A percentile compares a stretch with the other conserved stretches of the same genome.
These are phyloP conservation scores for Cercospora sp. DNA, from an alignment of 2,329 filamentous ascomycete genomes.

Conservation along the genomic window DNA sequence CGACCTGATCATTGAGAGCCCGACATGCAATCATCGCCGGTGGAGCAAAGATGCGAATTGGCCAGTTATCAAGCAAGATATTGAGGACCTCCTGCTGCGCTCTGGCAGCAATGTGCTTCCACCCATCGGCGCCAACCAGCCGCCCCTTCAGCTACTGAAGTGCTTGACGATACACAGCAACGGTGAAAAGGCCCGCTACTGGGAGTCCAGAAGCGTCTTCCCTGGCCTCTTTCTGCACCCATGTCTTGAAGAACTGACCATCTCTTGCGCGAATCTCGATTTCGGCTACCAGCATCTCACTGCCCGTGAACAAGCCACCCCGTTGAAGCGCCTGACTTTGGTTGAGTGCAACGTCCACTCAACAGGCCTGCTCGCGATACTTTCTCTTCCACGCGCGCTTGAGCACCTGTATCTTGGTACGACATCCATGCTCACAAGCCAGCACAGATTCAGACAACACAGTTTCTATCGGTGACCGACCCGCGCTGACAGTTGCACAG, in stretches of 20 bases:
- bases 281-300: neutral
- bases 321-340: constrained; percentile 9
- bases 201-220: neutral
- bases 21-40: neutral
- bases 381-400: constrained; percentile 1
- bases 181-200: constrained; percentile 7
- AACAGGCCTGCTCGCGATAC: neutral
- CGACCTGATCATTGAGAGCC: constrained; percentile 7
- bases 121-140: neutral
- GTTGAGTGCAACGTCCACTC: constrained; percentile 12
- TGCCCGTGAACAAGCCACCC: neutral
- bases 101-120: neutral
- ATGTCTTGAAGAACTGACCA: constrained; percentile 10
- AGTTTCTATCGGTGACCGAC: neutral
- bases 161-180: constrained; percentile 8
- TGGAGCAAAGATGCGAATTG: constrained; percentile 13
- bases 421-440: neutral
- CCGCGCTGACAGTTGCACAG: neutral
- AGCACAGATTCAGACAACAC: neutral
- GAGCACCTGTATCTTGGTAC: constrained; percentile 5
- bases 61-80: neutral
- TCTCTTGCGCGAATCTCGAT: constrained; percentile 4
- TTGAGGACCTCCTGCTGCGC: neutral
- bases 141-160: constrained; percentile 6
- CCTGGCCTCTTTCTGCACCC: constrained; percentile 7